Evolutionary conservation across 2,329 filamentous ascomycete genomes (phyloP), one percentile per base, ranked within the genome.

Genomic region (Pestalotiopsis sp.): DNA sequence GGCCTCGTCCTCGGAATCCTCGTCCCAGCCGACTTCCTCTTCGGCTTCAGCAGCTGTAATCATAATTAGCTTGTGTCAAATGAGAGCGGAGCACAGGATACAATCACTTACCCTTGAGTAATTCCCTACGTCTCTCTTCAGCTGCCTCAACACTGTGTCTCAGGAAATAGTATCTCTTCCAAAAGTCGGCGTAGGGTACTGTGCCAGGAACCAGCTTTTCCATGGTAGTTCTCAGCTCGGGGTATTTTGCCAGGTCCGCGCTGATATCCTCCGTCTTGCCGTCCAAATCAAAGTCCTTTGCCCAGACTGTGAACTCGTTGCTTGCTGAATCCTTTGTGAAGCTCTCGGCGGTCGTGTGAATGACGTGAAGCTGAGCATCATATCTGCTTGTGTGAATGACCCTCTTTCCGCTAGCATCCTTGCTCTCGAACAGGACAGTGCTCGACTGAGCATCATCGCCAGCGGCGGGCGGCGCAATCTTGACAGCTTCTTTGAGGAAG

Each of bases 131-230:
- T 79, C 93, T 90, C 76, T 92, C 91, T 82, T 99, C 96, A 69
- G 97, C 95, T 31, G 93, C 95, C 83, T 98, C 95, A 71, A 99
- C 92, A 17, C 96, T 93, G 76, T 97, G 92, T 75, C 95, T 88
- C 71, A 98, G 83, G 84, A 97, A 99, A 80, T 98, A 98, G 81
- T 99, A 99, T 68, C 96, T 88, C 78, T 89, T 92, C 95, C 96
- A 99, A 79, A 99, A 99, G 66, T 92, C 89, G 66, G 85, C 87
- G 76, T 99, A 99, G 41, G 95, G 88, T n/a, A 98, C 93, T 74
- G 90, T 89, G 80, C 95, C 94, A 1, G 96, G 96, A n/a, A 99
- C 96, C 67, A 97, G 84, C 83, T 92, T 94, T 86, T 98, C 96
- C 95, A 99, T 98, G 0, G 94, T 94, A 31, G 87, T 82, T 74